Percentiles rank a stretch among this genome's conserved stretches.
These are phyloP conservation scores for Breynia disticha DNA, from an alignment of 441 rosid species.

Conservation along the genomic window DNA sequence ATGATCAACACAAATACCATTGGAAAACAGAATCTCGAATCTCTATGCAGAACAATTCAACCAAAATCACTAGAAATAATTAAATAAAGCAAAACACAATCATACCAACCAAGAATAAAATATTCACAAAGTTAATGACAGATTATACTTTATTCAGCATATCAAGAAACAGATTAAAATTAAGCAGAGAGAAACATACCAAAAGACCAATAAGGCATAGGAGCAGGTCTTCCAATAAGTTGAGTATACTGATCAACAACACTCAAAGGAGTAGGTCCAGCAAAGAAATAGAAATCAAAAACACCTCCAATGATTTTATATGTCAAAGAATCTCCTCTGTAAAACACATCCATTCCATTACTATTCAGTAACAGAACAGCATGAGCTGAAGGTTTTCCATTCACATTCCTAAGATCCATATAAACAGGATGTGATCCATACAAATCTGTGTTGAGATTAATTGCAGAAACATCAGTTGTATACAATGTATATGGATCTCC, in stretches of 20 bases:
- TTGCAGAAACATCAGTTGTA: slow-evolving; percentile 76
- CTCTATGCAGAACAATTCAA: too few relatives aligned
- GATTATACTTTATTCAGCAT: too few relatives aligned
- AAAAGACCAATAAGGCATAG: slow-evolving; percentile 96
- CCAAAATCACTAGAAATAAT: too few relatives aligned
- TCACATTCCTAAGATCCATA: slow-evolving; percentile 83
- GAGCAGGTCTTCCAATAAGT: slow-evolving; percentile 86
- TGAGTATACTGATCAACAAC: slow-evolving; percentile 85
- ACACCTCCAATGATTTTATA: slow-evolving; percentile 93
- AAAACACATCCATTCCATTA: slow-evolving; percentile 95
- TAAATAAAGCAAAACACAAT: too few relatives aligned
- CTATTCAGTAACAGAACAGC: slow-evolving; percentile 78
- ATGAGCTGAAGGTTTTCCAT: slow-evolving; percentile 54
- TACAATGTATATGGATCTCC: slow-evolving; percentile 88
- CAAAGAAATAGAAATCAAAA: slow-evolving; percentile 77
- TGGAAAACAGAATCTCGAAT: too few relatives aligned
- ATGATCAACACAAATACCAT: too few relatives aligned
- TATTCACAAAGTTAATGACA: too few relatives aligned
- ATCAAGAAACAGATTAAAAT: neutral
- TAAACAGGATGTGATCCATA: slow-evolving; percentile 94
- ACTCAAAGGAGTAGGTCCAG: slow-evolving; percentile 67
- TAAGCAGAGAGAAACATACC: slow-evolving; percentile 29
- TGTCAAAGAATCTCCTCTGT: slow-evolving; percentile 69
- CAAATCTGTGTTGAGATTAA: slow-evolving; percentile 67
- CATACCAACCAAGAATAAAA: too few relatives aligned